These are phyloP conservation scores for Plasmodium gonderi DNA, from an alignment of 169 alveolate species.

Conservation along the genomic window DNA sequence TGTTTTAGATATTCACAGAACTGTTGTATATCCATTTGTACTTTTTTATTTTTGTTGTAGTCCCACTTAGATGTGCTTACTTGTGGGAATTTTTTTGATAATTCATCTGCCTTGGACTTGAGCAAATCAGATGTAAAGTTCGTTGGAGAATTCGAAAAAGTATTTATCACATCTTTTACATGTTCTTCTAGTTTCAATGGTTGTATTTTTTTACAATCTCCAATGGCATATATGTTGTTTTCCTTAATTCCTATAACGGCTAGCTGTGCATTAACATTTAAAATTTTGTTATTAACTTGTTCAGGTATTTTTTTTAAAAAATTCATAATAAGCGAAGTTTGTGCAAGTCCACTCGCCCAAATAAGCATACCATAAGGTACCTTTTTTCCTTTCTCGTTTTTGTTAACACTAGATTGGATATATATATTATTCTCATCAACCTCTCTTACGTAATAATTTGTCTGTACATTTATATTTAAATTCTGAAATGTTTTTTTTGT, in stretches of 20 bases:
- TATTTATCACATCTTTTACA: constrained; percentile 45
- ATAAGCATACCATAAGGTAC: constrained; percentile 80
- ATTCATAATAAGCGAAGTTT: constrained; percentile 25
- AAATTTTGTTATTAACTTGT: constrained; percentile 75
- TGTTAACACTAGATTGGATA: constrained; percentile 61
- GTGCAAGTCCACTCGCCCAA: constrained; percentile 86
- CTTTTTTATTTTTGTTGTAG: constrained; percentile 54
- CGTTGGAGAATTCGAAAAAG: neutral
- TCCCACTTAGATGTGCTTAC: constrained; percentile 75
- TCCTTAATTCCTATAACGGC: constrained; percentile 73
- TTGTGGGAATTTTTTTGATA: constrained; percentile 79
- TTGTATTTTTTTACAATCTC: constrained; percentile 81
- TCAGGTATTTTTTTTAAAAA: constrained; percentile 78
- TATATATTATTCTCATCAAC: constrained; percentile 74
- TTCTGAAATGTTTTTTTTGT: constrained; percentile 57
- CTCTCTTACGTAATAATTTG: constrained; percentile 78
- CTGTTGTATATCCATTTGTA: constrained; percentile 46
- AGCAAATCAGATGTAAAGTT: constrained; percentile 56
- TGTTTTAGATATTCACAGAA: constrained; percentile 71
- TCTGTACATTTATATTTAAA: constrained; percentile 75
- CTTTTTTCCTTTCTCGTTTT: constrained; percentile 75
- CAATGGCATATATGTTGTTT: constrained; percentile 79
- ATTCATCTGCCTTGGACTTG: constrained; percentile 15
- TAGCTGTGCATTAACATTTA: constrained; percentile 79
- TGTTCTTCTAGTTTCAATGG: constrained; percentile 78